Evolutionary conservation across 768 basidiomycete species (phyloP).

Genomic region (Rossbeevera mucosa): DNA sequence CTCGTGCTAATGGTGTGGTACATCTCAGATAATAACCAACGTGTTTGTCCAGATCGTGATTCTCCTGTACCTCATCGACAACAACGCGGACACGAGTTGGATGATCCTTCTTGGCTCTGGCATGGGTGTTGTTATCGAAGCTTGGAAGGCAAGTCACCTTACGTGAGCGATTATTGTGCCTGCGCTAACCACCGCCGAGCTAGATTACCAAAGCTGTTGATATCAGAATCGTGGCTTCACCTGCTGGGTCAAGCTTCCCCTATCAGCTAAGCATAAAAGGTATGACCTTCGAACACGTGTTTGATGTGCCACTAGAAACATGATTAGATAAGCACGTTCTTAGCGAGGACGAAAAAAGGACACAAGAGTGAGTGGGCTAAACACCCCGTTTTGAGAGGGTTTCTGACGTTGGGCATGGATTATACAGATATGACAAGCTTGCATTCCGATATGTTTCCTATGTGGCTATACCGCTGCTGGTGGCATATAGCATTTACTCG

Average conservation of each 20-base stretch:
- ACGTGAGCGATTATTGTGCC: constrained; percentile 8
- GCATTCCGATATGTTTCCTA: constrained; percentile 96
- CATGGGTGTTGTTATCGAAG: constrained; percentile 78
- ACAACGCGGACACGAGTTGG: constrained; percentile 93
- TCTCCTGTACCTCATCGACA: constrained; percentile 90
- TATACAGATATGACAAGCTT: constrained; percentile 73
- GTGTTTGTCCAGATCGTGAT: constrained; percentile 90
- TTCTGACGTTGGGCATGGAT: constrained; percentile 3
- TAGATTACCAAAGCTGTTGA: constrained; percentile 90
- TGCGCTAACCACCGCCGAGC: constrained; percentile 12
- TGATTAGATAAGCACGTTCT: constrained; percentile 84
- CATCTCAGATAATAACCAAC: constrained; percentile 73
- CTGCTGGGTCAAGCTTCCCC: constrained; percentile 64
- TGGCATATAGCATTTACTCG: constrained; percentile 74
- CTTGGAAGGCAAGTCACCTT: constrained; percentile 73
- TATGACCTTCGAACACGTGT: constrained; percentile 31
- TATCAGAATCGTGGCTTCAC: constrained; percentile 60
- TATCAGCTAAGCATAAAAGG: constrained; percentile 82
- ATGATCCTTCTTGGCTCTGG: constrained; percentile 94
- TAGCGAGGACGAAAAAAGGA: constrained; percentile 96
- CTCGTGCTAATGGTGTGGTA: constrained; percentile 10
- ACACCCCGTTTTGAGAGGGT: constrained; percentile 26
- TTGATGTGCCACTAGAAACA: constrained; percentile 8
- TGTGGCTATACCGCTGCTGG: constrained; percentile 77
- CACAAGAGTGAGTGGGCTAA: constrained; percentile 73